Conservation (phyloP, 2,329 filamentous ascomycete species). For the Paraconiothyrium brasiliense region DNA sequence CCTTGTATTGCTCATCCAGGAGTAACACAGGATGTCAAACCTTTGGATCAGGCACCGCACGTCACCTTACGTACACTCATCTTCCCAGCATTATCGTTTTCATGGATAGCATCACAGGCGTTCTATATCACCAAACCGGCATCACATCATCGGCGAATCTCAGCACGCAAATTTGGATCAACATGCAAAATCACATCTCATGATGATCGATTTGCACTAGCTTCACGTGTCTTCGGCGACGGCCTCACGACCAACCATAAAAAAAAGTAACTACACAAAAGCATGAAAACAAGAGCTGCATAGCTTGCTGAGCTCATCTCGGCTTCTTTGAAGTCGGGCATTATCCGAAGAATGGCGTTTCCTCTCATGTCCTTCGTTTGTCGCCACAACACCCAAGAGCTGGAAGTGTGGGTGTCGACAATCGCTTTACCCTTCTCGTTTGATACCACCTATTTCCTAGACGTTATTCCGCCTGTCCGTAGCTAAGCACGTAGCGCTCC, state of each 20-base stretch:
- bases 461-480: conserved; percentile 35
- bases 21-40: background rate
- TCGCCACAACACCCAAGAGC: conserved; percentile 47
- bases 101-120: conserved; percentile 45
- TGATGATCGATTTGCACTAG: conserved; percentile 6
- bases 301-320: background rate
- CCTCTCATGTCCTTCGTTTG: conserved; percentile 28
- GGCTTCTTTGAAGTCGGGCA: conserved; percentile 2
- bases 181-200: conserved; percentile 11
- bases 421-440: conserved; percentile 32
- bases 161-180: conserved; percentile 8
- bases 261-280: background rate
- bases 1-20: background rate
- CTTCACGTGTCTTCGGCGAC: conserved; percentile 14
- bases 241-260: background rate
- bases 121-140: conserved; percentile 35
- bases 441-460: conserved; percentile 27
- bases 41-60: background rate
- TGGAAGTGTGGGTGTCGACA: conserved; percentile 42
- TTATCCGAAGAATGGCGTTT: conserved; percentile 15
- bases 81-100: conserved; percentile 17
- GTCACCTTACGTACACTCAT: conserved; percentile 24
- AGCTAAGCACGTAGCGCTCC: conserved; percentile 44
- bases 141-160: conserved; percentile 6
- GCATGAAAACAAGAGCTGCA: background rate